Conservation (phyloP, 306 rosid species). For the Inga oerstediana region DNA sequence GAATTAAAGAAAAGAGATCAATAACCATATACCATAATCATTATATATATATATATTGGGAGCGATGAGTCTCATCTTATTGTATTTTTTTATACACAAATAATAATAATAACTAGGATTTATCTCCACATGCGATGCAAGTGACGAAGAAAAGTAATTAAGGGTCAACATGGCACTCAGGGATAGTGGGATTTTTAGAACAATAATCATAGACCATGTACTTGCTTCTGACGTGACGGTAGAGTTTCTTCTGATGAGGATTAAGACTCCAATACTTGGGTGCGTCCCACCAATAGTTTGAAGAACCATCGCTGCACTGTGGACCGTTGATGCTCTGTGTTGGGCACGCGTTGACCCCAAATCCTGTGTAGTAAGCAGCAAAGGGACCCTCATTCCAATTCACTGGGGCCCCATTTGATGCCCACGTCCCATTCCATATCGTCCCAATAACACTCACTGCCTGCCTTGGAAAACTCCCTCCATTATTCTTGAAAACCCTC, state of each 20-base stretch:
- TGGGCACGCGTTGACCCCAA: constrained; percentile 27
- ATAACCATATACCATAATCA: background rate
- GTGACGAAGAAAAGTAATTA: background rate
- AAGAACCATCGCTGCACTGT: background rate
- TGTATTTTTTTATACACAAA: background rate
- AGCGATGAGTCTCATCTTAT: background rate
- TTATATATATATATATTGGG: background rate
- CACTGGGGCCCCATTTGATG: background rate
- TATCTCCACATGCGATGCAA: too few relatives aligned
- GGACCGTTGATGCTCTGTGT: background rate
- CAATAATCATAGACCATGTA: constrained; percentile 38
- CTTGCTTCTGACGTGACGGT: constrained; percentile 28
- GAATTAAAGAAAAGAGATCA: background rate
- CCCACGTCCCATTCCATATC: constrained; percentile 41
- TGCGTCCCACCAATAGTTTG: constrained; percentile 30
- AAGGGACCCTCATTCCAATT: constrained; percentile 41
- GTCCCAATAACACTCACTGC: constrained; percentile 30
- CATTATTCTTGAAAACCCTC: constrained; percentile 31
- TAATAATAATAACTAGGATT: background rate
- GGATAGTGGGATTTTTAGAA: background rate
- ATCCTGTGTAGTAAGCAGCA: constrained; percentile 27
- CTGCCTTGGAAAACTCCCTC: constrained; percentile 33
- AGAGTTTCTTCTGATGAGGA: background rate
- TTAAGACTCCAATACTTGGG: constrained; percentile 2
- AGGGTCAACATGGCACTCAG: constrained; percentile 1